Percentiles rank a stretch among this genome's conserved stretches.
Conservation (phyloP, 1,139 yeast genomes). For the Kluyveromyces marxianus region DNA sequence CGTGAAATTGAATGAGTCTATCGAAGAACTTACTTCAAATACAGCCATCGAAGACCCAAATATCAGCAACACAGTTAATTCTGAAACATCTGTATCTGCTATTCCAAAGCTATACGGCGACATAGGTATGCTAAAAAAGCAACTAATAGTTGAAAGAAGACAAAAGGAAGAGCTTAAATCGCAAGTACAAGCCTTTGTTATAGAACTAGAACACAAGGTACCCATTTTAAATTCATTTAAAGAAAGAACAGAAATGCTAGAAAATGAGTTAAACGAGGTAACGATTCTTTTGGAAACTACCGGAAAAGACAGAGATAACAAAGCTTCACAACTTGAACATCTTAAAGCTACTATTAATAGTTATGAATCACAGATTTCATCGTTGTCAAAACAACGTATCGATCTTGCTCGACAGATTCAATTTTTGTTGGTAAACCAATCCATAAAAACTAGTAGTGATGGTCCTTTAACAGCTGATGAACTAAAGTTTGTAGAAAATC, state of each 20-base stretch:
- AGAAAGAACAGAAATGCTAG: constrained; percentile 42
- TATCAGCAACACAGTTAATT: constrained; percentile 7
- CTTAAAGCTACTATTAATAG: constrained; percentile 31
- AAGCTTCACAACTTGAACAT: constrained; percentile 25
- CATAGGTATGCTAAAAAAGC: constrained; percentile 55
- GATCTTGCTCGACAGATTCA: constrained; percentile 81
- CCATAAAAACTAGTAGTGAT: constrained; percentile 43
- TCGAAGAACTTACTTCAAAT: constrained; percentile 34
- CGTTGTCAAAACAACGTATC: constrained; percentile 48
- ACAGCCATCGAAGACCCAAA: constrained; percentile 20
- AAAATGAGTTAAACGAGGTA: constrained; percentile 45
- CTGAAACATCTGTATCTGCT: constrained; percentile 3
- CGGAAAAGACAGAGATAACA: constrained; percentile 36
- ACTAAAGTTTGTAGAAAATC: constrained; percentile 37
- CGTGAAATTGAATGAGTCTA: constrained; percentile 37
- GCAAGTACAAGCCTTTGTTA: constrained; percentile 64
- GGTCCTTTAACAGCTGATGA: constrained; percentile 56
- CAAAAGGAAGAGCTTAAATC: constrained; percentile 64
- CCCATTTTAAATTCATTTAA: constrained; percentile 70
- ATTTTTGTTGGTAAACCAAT: constrained; percentile 58
- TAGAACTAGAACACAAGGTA: constrained; percentile 71
- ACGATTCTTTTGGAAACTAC: constrained; percentile 41
- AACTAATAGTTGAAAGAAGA: constrained; percentile 60
- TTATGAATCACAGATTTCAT: constrained; percentile 34
- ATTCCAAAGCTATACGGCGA: constrained; percentile 50